phyloP scores from a whole-genome alignment of 495 filamentous ascomycete genomes.

The Xylaria flabelliformis region DNA sequence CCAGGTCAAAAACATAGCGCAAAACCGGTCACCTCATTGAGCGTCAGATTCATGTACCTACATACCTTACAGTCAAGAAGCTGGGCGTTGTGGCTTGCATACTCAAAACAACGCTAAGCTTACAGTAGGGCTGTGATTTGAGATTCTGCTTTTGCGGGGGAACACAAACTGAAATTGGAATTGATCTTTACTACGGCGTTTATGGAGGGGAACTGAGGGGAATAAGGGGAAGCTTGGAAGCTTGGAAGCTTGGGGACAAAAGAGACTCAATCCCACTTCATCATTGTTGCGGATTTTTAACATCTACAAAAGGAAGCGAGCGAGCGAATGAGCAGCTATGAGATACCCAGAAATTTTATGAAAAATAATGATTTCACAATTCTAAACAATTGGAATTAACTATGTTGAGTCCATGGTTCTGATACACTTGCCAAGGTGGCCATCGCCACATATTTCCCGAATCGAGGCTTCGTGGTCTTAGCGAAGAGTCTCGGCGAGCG shows the following conservation, averaged over 20 bases:
- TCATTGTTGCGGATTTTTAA: background rate
- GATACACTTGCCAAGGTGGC: slow-evolving; percentile 4
- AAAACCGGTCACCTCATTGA: background rate
- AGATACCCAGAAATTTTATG: slow-evolving; percentile 21
- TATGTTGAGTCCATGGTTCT: background rate
- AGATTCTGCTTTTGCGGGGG: background rate
- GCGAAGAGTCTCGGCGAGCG: slow-evolving; percentile 12
- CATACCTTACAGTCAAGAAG: background rate
- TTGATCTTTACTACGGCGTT: slow-evolving; percentile 12
- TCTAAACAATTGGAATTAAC: background rate
- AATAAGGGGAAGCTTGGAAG: background rate
- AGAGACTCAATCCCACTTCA: background rate
- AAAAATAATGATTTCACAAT: slow-evolving; percentile 5
- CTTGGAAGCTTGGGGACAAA: background rate
- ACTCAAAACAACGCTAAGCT: background rate
- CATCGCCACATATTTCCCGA: slow-evolving; percentile 10
- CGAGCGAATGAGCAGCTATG: background rate
- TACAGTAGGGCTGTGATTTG: background rate
- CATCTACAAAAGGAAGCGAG: background rate
- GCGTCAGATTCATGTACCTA: background rate
- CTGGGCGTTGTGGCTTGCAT: slow-evolving; percentile 14
- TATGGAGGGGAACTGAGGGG: background rate
- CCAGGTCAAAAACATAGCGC: background rate
- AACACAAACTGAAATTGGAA: background rate
- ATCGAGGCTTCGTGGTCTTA: slow-evolving; percentile 6